Evolutionary conservation across 2,329 filamentous ascomycete species (phyloP), one percentile per base, ranked within the genome.

Genomic region (Boeremia exigua): DNA sequence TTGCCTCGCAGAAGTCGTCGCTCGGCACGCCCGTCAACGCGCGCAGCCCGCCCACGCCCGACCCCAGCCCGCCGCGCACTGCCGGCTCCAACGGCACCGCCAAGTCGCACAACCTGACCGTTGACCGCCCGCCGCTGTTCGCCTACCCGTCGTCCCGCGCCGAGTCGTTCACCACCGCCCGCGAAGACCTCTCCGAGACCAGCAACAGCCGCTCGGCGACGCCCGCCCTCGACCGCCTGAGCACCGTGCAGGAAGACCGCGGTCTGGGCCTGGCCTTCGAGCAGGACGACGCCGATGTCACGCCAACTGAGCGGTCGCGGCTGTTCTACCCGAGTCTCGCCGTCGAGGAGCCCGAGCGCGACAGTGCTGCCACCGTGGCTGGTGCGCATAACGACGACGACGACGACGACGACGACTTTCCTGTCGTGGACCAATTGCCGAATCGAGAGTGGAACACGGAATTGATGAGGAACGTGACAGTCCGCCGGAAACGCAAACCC

Each of bases 111-210:
- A 33, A 14, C 27, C 37, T 48, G 11, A 0, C 47, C 55, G 61
- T 15, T 28, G 59, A 67, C 15, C 73, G 72, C 25, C 70, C 73
- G 2, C 58, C 60, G 6, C 56, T 70, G 6, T 63, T 69, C 30
- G 58, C 68, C 27, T 74, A 75, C 56, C 73, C 78, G 7, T 81
- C 79, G 6, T 78, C 75, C 19, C 58, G 72, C 28, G 77, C 78
- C 29, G 79, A 80, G 25, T 81, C 79, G 0, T 81, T 80, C 62
- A 75, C 70, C 39, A 81, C 79, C 1, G 79, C 79, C 10, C 70
- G 72, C 52, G 79, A 81, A 61, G 75, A 77, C 14, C 70, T 68
- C 5, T 74, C 75, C 0, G 73, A 76, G 33, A 49, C 59, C 34
- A 69, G 68, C 49, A 65, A 66, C 37, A 71, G 71, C 56, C 64